Conservation (phyloP, 495 filamentous ascomycete species). For the Penicillium desertorum region DNA sequence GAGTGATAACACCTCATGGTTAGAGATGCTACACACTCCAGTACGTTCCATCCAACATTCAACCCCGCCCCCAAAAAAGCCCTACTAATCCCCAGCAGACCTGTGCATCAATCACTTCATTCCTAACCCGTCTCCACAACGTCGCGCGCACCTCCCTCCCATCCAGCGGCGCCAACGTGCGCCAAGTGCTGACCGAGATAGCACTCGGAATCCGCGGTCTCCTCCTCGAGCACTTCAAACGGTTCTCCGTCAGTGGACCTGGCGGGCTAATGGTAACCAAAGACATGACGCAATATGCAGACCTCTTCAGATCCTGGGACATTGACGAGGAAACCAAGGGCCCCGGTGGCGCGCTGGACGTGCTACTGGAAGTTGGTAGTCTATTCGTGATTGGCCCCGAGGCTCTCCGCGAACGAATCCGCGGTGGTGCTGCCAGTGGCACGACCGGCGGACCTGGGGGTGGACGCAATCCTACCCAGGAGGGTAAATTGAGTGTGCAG, state of each 20-base stretch:
- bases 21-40: conserved; percentile 81
- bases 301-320: conserved; percentile 76
- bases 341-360: conserved; percentile 70
- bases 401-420: conserved; percentile 77
- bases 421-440: conserved; percentile 44
- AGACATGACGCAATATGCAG: conserved; percentile 88
- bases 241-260: conserved; percentile 84
- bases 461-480: conserved; percentile 35
- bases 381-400: conserved; percentile 93
- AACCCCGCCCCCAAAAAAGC: background rate
- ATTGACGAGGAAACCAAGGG: conserved; percentile 59
- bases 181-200: conserved; percentile 78
- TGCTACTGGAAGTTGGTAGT: conserved; percentile 90
- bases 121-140: conserved; percentile 65
- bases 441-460: conserved; percentile 24
- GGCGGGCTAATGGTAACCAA: conserved; percentile 94
- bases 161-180: conserved; percentile 68
- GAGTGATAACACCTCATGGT: conserved; percentile 66
- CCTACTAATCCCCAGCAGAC: conserved; percentile 45
- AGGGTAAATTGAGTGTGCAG: conserved; percentile 57
- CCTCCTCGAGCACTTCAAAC: conserved; percentile 90
- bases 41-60: conserved; percentile 32
- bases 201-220: conserved; percentile 72
- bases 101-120: conserved; percentile 73
- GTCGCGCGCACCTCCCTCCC: conserved; percentile 66